These are phyloP conservation scores for Phalaenopsis equestris DNA, from an alignment of 106 monocot species.

Conservation along the genomic window DNA sequence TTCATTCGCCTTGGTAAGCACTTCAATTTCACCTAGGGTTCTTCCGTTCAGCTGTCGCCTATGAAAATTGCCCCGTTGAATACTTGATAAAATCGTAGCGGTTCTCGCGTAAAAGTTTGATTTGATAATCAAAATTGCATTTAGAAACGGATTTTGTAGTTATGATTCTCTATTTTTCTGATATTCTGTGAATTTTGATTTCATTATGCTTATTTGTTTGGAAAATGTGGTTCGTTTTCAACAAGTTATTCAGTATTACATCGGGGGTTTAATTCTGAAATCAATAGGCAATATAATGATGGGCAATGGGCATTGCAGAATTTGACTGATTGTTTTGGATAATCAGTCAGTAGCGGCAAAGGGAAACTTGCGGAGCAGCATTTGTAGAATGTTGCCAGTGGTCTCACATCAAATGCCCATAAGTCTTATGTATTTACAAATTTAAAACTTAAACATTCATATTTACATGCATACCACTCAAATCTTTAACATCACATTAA, in stretches of 20 bases:
- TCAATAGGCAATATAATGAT: not conserved
- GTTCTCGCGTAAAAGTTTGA: not conserved
- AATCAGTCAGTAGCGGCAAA: too few species aligned
- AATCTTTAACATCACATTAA: too few species aligned
- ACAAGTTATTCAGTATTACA: not conserved
- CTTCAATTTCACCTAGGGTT: not conserved
- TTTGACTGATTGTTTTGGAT: too few species aligned
- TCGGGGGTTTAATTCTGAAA: not conserved
- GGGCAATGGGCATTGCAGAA: too few species aligned
- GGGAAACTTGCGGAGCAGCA: too few species aligned
- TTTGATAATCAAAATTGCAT: not conserved
- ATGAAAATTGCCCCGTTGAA: not conserved
- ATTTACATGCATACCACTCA: too few species aligned
- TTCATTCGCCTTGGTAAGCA: not conserved
- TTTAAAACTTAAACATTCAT: too few species aligned
- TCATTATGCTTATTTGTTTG: not conserved
- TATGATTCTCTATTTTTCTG: not conserved
- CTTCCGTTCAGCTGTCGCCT: not conserved
- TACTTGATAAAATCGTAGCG: not conserved
- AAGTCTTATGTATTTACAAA: too few species aligned
- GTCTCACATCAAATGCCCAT: too few species aligned
- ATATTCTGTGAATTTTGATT: not conserved
- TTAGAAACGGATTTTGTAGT: not conserved
- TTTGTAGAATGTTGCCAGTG: too few species aligned
- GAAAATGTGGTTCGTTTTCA: not conserved